Percentiles rank a stretch among this genome's conserved stretches.
These are phyloP conservation scores for Dioscorea cayenensis DNA, from an alignment of 116 monocot species.

Conservation along the genomic window DNA sequence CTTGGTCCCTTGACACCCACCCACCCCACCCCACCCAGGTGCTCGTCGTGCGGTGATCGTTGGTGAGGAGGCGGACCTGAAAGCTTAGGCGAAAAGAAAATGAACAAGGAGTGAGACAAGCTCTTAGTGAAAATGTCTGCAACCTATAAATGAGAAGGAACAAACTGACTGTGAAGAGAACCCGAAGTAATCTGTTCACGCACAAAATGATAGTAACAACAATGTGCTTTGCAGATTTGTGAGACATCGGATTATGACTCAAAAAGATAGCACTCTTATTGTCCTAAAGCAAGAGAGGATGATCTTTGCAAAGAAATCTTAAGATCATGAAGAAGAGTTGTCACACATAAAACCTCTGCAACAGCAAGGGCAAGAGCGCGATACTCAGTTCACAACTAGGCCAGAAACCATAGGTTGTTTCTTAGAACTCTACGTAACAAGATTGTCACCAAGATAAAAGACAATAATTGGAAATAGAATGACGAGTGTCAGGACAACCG, in stretches of 20 bases:
- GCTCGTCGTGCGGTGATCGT: too few relatives aligned
- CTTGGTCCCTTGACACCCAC: not conserved
- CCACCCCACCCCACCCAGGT: not conserved
- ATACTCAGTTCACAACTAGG: constrained; percentile 6
- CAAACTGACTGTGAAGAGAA: not conserved
- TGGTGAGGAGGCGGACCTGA: too few relatives aligned
- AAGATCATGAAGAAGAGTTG: not conserved
- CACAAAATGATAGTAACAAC: constrained; percentile 1
- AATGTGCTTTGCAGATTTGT: constrained; percentile 1
- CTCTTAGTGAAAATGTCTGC: constrained; percentile 1
- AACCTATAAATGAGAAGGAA: not conserved
- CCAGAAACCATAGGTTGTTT: constrained; percentile 5
- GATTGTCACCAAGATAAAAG: constrained; percentile 6
- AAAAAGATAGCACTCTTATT: not conserved
- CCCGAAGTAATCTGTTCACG: not conserved
- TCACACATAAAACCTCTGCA: not conserved
- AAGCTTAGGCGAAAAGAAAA: not conserved
- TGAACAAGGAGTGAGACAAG: too few relatives aligned
- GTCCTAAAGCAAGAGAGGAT: not conserved
- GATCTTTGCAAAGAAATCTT: not conserved
- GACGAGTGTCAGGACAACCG: too few relatives aligned
- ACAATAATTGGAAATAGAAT: constrained; percentile 1
- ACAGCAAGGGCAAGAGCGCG: not conserved
- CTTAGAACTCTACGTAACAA: constrained; percentile 1
- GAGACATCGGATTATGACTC: not conserved